Percentiles rank a stretch among this genome's conserved stretches.
phyloP scores from a whole-genome alignment of 2,329 filamentous ascomycete species.

The Arthrobotrys sphaeroides region DNA sequence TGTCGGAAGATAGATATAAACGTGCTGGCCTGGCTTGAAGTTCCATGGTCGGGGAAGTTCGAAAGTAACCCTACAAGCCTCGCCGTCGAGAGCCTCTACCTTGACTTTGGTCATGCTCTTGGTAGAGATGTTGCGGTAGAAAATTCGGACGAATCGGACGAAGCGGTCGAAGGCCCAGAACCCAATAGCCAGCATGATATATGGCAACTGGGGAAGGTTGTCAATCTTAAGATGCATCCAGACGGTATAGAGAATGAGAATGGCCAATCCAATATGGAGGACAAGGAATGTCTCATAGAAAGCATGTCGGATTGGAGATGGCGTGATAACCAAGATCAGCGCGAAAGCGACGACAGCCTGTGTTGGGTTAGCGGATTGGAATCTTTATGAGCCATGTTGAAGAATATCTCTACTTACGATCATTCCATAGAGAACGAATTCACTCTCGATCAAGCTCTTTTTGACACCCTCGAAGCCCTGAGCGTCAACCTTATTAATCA shows the following conservation, averaged over 20 bases:
- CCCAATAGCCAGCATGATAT: conserved; percentile 76
- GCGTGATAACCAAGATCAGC: conserved; percentile 73
- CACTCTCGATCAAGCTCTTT: conserved; percentile 67
- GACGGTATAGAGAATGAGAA: conserved; percentile 74
- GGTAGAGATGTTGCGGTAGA: conserved; percentile 69
- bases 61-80: conserved; percentile 74
- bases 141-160: conserved; percentile 70
- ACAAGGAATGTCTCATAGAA: conserved; percentile 98
- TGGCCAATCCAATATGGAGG: conserved; percentile 79
- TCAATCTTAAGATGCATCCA: conserved; percentile 81
- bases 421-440: conserved; percentile 70
- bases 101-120: conserved; percentile 69
- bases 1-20: conserved; percentile 79
- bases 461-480: conserved; percentile 71
- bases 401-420: conserved; percentile 60
- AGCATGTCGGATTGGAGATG: conserved; percentile 85
- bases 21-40: conserved; percentile 78
- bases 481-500: conserved; percentile 74
- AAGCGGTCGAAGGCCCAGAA: conserved; percentile 80
- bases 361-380: conserved; percentile 35
- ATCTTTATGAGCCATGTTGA: background rate
- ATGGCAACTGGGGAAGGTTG: conserved; percentile 74
- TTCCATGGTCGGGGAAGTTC: conserved; percentile 69
- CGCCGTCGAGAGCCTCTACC: conserved; percentile 81
- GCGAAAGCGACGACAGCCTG: conserved; percentile 60